A percentile compares a stretch with the other conserved stretches of the same genome.
Evolutionary conservation across 208 protist genomes (phyloP).

Genomic region (Leishmania guyanensis): DNA sequence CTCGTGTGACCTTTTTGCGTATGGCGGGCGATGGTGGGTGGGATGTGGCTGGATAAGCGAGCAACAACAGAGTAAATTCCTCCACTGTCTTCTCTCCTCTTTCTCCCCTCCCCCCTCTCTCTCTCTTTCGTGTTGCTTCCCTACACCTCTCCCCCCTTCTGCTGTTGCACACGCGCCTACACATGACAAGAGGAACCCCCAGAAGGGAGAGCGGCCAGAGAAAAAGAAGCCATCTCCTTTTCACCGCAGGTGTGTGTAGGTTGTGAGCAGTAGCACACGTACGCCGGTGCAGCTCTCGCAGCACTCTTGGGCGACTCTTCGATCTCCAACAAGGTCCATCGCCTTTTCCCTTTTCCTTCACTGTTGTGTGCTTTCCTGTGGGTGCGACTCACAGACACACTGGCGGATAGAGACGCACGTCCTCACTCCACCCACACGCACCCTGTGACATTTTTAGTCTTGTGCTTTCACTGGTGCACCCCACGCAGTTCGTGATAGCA

Average conservation of each 20-base stretch:
- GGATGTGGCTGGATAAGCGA: no score
- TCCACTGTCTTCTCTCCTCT: not conserved
- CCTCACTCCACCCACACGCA: not conserved
- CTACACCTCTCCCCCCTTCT: not conserved
- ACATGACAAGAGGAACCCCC: not conserved
- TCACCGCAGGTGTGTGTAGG: not conserved
- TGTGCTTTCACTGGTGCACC: no score
- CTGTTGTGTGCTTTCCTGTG: constrained; percentile 8
- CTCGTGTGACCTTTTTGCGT: not conserved
- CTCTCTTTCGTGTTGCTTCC: not conserved
- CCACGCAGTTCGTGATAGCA: not conserved
- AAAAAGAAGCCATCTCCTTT: not conserved
- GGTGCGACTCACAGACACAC: not conserved
- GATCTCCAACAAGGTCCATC: not conserved
- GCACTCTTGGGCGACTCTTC: not conserved
- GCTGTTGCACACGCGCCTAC: not conserved
- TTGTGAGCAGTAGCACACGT: not conserved
- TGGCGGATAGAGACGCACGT: not conserved
- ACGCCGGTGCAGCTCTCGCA: not conserved
- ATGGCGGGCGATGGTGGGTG: not conserved
- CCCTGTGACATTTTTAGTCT: not conserved
- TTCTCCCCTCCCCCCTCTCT: no score
- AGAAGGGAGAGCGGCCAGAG: not conserved
- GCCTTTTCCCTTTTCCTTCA: constrained; percentile 9
- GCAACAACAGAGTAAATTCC: not conserved